Base-by-base conservation (phyloP, 163 green algal genomes). In the Chloromonas sp. region DNA sequence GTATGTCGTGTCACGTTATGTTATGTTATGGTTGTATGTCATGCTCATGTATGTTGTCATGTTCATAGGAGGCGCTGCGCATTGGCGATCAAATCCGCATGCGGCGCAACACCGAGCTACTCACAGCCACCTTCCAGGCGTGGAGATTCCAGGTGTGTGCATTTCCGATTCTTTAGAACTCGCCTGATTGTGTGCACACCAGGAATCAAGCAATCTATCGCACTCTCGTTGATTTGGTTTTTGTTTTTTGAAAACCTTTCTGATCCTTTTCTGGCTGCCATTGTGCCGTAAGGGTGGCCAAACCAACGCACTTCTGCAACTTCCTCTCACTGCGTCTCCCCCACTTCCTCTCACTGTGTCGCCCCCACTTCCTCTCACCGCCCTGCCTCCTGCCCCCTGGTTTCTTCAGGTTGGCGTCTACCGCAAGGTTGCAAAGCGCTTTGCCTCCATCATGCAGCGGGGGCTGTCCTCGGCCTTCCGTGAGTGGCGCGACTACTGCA, bases 31-130 rank as follows among this genome's bases (percentile, higher is more conserved):
- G 36, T 36, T 36, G 36, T 36, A 36, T 36, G 36, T 36, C 36
- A 36, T 36, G 36, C 36, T 36, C 36, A 36, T 36, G 36, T 36
- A 36, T 36, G 36, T 36, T 36, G 36, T 36, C 36, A 36, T 74
- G 66, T 14, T 2, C n/a, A 8, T 57, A 81, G 77, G 81, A 79
- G 81, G 84, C 84, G 58, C 78, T 87, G 77, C 61, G 78, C 58
- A 81, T 87, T 36, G 84, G 84, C 3, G 84, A 87, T 11, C 78
- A 76, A n/a, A 61, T 87, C 58, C 78, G 84, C 60, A 11, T 13
- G 61, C 78, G 78, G 2, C 78, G 58, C 61, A 66, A 87, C 70
- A 57, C 61, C 1, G 84, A 87, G 78, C 59, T 83, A 36, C 60
- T 84, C 14, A 15, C 78, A 2, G 2, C 61, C 1, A 60, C 61